These are phyloP conservation scores for Phytophthora sansomeana DNA, from an alignment of 352 stramenopile genomes.

Conservation along the genomic window DNA sequence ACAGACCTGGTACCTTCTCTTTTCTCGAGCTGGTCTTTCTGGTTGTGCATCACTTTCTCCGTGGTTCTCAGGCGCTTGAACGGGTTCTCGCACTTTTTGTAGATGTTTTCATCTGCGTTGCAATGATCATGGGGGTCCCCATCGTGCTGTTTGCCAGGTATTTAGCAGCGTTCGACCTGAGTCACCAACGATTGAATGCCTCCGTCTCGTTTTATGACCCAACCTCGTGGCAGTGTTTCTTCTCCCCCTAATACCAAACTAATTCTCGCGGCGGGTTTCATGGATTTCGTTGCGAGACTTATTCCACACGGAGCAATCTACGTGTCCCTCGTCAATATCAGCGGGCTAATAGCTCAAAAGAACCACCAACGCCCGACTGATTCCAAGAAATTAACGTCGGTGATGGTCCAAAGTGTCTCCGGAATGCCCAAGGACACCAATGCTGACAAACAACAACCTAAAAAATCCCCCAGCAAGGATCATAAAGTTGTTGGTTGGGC, in stretches of 20 bases:
- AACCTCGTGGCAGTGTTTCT: not conserved
- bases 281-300: not conserved
- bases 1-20: not conserved
- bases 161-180: not conserved
- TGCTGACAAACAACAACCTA: too few species aligned
- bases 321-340: not conserved
- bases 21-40: slow-evolving; percentile 20
- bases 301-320: not conserved
- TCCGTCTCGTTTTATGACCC: not conserved
- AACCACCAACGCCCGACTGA: not conserved
- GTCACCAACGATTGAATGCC: not conserved
- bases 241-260: not conserved
- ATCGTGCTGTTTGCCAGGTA: not conserved
- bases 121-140: not conserved
- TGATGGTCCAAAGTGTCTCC: not conserved
- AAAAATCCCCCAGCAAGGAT: not conserved
- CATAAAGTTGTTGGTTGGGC: not conserved
- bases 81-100: not conserved
- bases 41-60: slow-evolving; percentile 50
- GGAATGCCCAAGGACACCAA: not conserved
- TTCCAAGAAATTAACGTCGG: not conserved
- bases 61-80: not conserved
- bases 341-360: not conserved
- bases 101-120: not conserved
- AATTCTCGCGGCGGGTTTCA: not conserved